Conservation (phyloP, 257 asterid genomes). For the Gentiana straminea region DNA sequence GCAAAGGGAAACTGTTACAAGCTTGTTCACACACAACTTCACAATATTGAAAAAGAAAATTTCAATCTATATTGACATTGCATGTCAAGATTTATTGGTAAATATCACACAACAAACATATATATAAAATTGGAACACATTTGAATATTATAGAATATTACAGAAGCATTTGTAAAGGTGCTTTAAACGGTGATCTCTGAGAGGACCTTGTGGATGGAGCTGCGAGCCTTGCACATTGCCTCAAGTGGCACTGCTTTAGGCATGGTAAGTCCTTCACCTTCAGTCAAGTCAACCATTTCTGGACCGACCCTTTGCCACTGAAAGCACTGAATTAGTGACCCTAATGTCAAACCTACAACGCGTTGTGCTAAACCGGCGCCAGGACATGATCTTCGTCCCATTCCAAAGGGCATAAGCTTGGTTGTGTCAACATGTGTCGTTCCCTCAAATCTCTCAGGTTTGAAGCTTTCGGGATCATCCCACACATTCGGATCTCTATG, state of each 20-base stretch:
- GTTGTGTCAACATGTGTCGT: slow-evolving; percentile 15
- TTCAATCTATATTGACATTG: too few relatives aligned
- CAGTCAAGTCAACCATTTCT: slow-evolving; percentile 31
- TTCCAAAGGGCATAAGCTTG: slow-evolving; percentile 50
- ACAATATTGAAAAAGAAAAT: too few relatives aligned
- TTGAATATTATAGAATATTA: too few relatives aligned
- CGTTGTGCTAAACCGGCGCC: slow-evolving; percentile 49
- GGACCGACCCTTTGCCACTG: slow-evolving; percentile 40
- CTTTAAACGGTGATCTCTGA: background rate
- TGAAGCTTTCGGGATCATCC: too few relatives aligned
- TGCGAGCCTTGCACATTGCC: slow-evolving; percentile 32
- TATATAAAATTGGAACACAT: too few relatives aligned
- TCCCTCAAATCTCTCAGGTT: slow-evolving; percentile 31
- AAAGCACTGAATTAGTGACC: slow-evolving; percentile 43
- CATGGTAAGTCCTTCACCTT: slow-evolving; percentile 40
- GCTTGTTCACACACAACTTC: too few relatives aligned
- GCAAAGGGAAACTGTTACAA: too few relatives aligned
- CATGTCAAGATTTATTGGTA: too few relatives aligned
- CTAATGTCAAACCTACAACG: slow-evolving; percentile 36
- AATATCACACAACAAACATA: too few relatives aligned
- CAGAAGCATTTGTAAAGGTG: too few relatives aligned
- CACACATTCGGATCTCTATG: too few relatives aligned
- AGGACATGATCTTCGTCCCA: slow-evolving; percentile 75
- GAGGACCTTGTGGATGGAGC: slow-evolving; percentile 12
- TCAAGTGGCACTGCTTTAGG: slow-evolving; percentile 33